Conservation (phyloP, 495 filamentous ascomycete species). For the Xylaria palmicola region DNA sequence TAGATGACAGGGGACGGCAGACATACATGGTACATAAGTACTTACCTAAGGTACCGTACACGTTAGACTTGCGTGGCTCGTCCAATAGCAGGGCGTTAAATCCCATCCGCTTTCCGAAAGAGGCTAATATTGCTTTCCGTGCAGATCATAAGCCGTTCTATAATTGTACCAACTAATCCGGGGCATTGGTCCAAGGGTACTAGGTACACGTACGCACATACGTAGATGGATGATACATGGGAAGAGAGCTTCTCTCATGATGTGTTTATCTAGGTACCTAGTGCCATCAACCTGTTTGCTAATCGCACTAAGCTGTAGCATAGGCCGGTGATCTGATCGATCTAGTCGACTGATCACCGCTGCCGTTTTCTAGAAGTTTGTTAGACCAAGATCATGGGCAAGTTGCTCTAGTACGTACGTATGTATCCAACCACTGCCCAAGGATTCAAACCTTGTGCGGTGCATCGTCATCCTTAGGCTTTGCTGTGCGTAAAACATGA, state of each 20-base stretch:
- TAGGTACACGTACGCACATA: too few relatives aligned
- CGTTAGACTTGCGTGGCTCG: too few relatives aligned
- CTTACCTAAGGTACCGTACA: background rate
- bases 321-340: too few relatives aligned
- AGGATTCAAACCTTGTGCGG: slow-evolving; percentile 4
- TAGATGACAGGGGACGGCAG: slow-evolving; percentile 4
- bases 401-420: too few relatives aligned
- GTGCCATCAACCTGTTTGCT: too few relatives aligned
- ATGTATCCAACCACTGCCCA: too few relatives aligned
- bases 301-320: too few relatives aligned
- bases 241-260: too few relatives aligned
- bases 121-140: slow-evolving; percentile 6
- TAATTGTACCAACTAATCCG: slow-evolving; percentile 13
- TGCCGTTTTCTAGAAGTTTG: background rate
- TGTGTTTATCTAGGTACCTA: background rate
- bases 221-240: too few relatives aligned
- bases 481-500: background rate
- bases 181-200: slow-evolving; percentile 10
- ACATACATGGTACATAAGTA: background rate
- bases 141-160: slow-evolving; percentile 11
- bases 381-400: background rate
- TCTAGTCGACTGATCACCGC: background rate
- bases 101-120: slow-evolving; percentile 4
- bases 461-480: background rate
- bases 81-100: background rate